A percentile compares a stretch with the other conserved stretches of the same genome.
Conservation (phyloP, 2,329 filamentous ascomycete genomes). For the Colletotrichum chrysophilum region DNA sequence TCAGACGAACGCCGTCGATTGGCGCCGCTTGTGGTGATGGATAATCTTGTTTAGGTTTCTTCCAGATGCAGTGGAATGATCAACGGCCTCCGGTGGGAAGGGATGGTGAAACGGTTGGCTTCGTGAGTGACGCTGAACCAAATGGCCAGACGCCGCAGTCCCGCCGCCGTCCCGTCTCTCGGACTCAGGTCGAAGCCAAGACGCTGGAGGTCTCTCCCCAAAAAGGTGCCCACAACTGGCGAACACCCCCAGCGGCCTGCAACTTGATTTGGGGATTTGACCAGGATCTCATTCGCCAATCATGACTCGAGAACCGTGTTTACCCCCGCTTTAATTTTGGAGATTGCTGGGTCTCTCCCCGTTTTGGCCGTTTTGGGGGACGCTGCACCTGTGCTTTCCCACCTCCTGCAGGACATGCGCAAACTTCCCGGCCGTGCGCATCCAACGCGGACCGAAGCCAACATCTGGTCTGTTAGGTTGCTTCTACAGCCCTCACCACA, state of each 20-base stretch:
- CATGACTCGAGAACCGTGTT: background rate
- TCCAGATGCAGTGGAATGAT: background rate
- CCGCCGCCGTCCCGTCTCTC: background rate
- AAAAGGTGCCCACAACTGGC: background rate
- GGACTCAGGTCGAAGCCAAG: background rate
- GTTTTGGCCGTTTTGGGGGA: background rate
- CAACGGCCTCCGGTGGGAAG: conserved; percentile 8
- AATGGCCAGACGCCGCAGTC: background rate
- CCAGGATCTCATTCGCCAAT: background rate
- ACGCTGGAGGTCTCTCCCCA: background rate
- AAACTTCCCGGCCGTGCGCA: conserved; percentile 18
- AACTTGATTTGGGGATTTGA: background rate
- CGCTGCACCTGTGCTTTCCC: conserved; percentile 10
- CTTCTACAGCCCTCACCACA: conserved; percentile 11
- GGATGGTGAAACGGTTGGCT: conserved; percentile 19
- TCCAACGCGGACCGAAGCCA: conserved; percentile 9
- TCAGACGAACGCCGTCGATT: background rate
- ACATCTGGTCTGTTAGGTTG: conserved; percentile 9
- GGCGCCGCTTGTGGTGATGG: background rate
- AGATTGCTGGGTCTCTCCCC: background rate
- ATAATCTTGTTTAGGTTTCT: background rate
- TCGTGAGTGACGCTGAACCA: background rate
- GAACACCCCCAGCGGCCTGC: background rate
- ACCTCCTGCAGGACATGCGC: conserved; percentile 19
- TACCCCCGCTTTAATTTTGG: background rate